Evolutionary conservation across 2,329 filamentous ascomycete species (phyloP), one percentile per base, ranked within the genome.

Genomic region (Paradendryphiella salina): DNA sequence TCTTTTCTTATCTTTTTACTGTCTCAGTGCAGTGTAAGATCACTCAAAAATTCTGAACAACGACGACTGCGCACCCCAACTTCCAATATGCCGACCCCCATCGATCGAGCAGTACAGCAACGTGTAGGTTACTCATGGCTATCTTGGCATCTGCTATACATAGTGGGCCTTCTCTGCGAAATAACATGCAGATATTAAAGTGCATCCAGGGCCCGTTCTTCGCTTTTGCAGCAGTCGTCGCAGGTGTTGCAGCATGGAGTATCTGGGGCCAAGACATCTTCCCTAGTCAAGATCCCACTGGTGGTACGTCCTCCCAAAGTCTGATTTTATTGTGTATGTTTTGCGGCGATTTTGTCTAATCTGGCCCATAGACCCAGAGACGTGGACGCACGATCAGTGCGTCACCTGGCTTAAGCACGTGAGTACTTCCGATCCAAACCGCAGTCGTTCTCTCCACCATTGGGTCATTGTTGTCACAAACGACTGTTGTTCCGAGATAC

Each of bases 251-350:
- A 13, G 85, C 84, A 34, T 96, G 88, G 87, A 82, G 84, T 14
- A 93, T 96, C 63, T 95, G 88, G 86, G 90, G 90, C 49, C 81
- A 84, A 45, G 90, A 93, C 57, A 82, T 96, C 66, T 96, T 96
- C 65, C 92, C 92, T 0, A 73, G 82, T 3, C 78, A 85, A 59
- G 91, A 96, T 69, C 90, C 92, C n/a, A 89, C 78, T 21, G 91
- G 91, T 53, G 82, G 90, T 77, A 84, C 77, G 64, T 60, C 20
- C 35, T 11, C n/a, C 8, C 11, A 4, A 21, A 21, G 33, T 17
- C 18, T 10, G 28, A 42, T 15, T 26, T 6, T 4, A 14, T 11
- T 31, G 11, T 23, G n/a, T 14, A 11, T 11, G 17, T 29, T 23
- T 29, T 9, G 15, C n/a, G 17, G 31, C n/a, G 38, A 31, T 18